Percentiles rank a stretch among this genome's conserved stretches.
Conservation (phyloP, 192 early-diverging fungal species). For the Entrophospora sp. region DNA sequence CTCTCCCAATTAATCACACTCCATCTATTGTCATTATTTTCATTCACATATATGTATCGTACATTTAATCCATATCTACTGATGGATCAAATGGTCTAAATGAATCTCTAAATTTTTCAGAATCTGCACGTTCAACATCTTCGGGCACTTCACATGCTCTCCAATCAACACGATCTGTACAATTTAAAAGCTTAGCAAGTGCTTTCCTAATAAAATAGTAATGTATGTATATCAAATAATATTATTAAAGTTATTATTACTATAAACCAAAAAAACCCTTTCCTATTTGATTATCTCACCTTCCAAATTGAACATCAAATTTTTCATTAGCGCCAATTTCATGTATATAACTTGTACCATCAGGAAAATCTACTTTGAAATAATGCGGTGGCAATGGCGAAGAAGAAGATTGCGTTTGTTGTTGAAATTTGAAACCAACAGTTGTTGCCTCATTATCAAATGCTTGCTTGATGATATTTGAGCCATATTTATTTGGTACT, state of each 20-base stretch:
- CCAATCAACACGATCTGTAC: slow-evolving; percentile 73
- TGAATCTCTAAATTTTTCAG: slow-evolving; percentile 3
- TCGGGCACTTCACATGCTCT: slow-evolving; percentile 44
- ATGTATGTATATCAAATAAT: neutral
- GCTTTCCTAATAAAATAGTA: slow-evolving; percentile 34
- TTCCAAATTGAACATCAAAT: slow-evolving; percentile 75
- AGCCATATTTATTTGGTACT: slow-evolving; percentile 35
- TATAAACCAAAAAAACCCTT: neutral
- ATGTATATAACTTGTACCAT: slow-evolving; percentile 37
- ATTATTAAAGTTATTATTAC: neutral
- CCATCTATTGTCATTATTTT: too few relatives aligned
- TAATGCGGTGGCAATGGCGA: slow-evolving; percentile 14
- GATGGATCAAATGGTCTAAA: neutral
- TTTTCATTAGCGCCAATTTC: slow-evolving; percentile 29
- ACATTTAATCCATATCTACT: too few relatives aligned
- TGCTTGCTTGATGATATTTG: slow-evolving; percentile 26
- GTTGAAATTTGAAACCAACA: neutral
- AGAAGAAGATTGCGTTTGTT: neutral
- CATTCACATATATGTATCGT: too few relatives aligned
- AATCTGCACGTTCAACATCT: neutral
- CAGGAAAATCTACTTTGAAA: slow-evolving; percentile 51
- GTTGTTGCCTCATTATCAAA: slow-evolving; percentile 36
- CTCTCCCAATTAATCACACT: too few relatives aligned
- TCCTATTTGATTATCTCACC: slow-evolving; percentile 26
- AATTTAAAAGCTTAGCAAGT: slow-evolving; percentile 55